These are phyloP conservation scores for Nicotiana knightiana DNA, from an alignment of 257 asterid genomes.

Conservation along the genomic window DNA sequence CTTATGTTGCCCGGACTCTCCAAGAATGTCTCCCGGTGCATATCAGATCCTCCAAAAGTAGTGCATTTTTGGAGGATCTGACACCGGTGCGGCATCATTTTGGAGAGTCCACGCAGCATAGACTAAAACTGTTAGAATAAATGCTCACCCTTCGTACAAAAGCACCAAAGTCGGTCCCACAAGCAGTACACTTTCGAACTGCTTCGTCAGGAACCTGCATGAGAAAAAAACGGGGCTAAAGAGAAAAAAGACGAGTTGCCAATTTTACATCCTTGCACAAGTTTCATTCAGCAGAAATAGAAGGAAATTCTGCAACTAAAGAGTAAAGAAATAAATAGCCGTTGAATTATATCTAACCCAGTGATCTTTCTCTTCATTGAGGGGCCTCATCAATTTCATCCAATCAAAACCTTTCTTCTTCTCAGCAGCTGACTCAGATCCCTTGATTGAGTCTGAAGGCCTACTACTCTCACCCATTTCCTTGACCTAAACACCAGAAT, in stretches of 20 bases:
- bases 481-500: conserved; percentile 43
- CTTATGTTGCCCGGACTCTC: too few species aligned
- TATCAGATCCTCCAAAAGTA: too few species aligned
- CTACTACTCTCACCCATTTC: conserved; percentile 58
- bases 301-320: background rate
- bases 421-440: conserved; percentile 58
- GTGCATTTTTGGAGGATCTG: too few species aligned
- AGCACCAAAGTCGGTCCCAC: conserved; percentile 61
- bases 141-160: conserved; percentile 65
- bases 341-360: conserved; percentile 51
- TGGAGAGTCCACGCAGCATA: too few species aligned
- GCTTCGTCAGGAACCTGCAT: conserved; percentile 88
- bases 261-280: background rate
- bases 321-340: background rate
- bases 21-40: too few species aligned
- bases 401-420: conserved; percentile 73
- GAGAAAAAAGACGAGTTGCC: background rate
- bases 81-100: too few species aligned
- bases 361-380: conserved; percentile 80
- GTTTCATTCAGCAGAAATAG: background rate
- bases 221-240: background rate
- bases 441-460: conserved; percentile 42
- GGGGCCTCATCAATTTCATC: conserved; percentile 70
- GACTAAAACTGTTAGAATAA: background rate
- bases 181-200: conserved; percentile 60